Conservation (phyloP, 2,329 filamentous ascomycete species). For the Cladophialophora psammophila region DNA sequence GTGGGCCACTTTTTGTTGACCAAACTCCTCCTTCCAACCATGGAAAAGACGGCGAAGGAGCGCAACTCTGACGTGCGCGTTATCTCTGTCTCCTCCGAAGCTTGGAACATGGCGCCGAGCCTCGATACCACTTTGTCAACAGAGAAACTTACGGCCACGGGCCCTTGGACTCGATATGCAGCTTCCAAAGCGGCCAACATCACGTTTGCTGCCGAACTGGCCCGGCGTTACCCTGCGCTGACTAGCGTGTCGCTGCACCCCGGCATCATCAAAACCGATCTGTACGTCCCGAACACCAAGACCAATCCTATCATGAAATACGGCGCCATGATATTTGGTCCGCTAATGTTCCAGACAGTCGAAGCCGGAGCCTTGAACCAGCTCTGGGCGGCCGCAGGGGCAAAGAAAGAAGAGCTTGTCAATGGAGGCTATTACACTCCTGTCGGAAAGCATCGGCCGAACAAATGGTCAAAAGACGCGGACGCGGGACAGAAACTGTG, state of each 20-base stretch:
- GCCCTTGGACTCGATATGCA: conserved; percentile 57
- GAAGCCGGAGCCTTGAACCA: conserved; percentile 51
- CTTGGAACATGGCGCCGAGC: conserved; percentile 45
- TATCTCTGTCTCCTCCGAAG: conserved; percentile 50
- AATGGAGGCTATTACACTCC: conserved; percentile 56
- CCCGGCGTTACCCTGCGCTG: conserved; percentile 51
- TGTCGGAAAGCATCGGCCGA: conserved; percentile 43
- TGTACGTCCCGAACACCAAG: conserved; percentile 48
- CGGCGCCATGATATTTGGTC: conserved; percentile 36
- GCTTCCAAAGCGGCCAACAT: conserved; percentile 62
- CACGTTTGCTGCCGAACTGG: conserved; percentile 56
- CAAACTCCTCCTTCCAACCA: conserved; percentile 52
- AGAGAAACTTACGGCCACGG: conserved; percentile 44
- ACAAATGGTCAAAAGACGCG: conserved; percentile 41
- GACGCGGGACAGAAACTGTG: conserved; percentile 44
- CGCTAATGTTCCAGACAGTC: conserved; percentile 45
- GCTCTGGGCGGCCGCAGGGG: conserved; percentile 50
- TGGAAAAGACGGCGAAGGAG: conserved; percentile 47
- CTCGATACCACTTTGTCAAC: conserved; percentile 50
- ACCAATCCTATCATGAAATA: conserved; percentile 41
- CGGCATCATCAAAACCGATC: conserved; percentile 52
- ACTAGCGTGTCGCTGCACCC: conserved; percentile 59
- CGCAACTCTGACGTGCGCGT: conserved; percentile 46
- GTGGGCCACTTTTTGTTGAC: conserved; percentile 56
- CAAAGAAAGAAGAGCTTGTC: conserved; percentile 46